phyloP scores from a whole-genome alignment of 2,329 filamentous ascomycete genomes.

The Aspergillus spinulosporus region DNA sequence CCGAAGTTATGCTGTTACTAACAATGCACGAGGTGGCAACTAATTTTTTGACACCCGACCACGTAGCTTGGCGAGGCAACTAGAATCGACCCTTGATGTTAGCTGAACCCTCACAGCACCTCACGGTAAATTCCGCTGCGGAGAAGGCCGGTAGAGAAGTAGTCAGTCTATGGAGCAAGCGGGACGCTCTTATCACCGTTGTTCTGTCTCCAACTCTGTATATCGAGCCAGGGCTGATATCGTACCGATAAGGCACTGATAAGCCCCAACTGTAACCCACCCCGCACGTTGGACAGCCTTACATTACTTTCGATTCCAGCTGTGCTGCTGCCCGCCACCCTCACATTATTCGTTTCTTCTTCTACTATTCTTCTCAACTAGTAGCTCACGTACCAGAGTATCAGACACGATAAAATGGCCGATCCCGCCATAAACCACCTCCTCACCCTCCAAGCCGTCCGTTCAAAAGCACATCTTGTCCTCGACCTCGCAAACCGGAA shows the following conservation, averaged over 20 bases:
- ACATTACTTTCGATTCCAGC: not conserved
- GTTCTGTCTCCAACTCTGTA: not conserved
- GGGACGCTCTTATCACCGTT: not conserved
- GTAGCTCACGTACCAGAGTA: too few relatives aligned
- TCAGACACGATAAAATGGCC: not conserved
- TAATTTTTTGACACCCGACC: too few relatives aligned
- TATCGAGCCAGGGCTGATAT: not conserved
- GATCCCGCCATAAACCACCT: slow-evolving; percentile 10
- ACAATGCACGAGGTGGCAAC: too few relatives aligned
- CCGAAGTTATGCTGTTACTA: too few relatives aligned
- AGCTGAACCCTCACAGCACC: too few relatives aligned
- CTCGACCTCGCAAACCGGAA: slow-evolving; percentile 40
- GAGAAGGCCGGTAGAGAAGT: too few relatives aligned
- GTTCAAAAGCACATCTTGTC: slow-evolving; percentile 29
- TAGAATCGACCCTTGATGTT: too few relatives aligned
- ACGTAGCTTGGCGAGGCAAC: too few relatives aligned
- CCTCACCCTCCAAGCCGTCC: slow-evolving; percentile 32
- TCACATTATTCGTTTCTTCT: not conserved
- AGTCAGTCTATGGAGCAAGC: too few relatives aligned
- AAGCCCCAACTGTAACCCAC: not conserved
- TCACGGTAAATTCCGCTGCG: too few relatives aligned
- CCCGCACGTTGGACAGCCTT: not conserved
- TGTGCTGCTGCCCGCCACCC: not conserved
- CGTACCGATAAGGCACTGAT: not conserved
- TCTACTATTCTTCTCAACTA: too few relatives aligned